phyloP scores from a whole-genome alignment of 345 rosid genomes.

The Gossypium thurberi region DNA sequence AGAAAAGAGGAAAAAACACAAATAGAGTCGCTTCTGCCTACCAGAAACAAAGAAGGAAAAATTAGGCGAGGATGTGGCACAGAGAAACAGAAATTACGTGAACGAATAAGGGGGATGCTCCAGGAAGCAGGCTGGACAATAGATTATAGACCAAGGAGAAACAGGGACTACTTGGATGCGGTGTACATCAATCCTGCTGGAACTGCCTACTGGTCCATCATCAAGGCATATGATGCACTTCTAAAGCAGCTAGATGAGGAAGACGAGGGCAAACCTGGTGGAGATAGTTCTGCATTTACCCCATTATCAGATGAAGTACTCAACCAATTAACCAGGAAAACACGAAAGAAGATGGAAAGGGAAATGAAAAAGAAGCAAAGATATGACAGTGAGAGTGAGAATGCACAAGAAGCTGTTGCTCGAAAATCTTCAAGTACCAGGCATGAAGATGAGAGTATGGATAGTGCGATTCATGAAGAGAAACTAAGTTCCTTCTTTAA shows the following conservation, averaged over 20 bases:
- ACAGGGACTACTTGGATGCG: constrained; percentile 80
- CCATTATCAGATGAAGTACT: constrained; percentile 68
- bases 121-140: constrained; percentile 89
- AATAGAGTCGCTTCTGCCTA: constrained; percentile 28
- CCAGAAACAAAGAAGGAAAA: constrained; percentile 44
- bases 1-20: constrained; percentile 37
- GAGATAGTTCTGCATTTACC: constrained; percentile 41
- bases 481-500: constrained; percentile 58
- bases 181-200: constrained; percentile 85
- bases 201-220: constrained; percentile 91
- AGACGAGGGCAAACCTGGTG: constrained; percentile 30
- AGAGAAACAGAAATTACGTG: constrained; percentile 87
- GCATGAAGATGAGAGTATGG: constrained; percentile 41
- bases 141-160: constrained; percentile 82
- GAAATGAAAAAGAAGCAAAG: constrained; percentile 52
- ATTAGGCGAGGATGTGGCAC: constrained; percentile 83
- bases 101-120: constrained; percentile 74
- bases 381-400: constrained; percentile 33
- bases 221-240: constrained; percentile 90
- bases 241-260: constrained; percentile 54
- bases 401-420: constrained; percentile 26
- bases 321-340: constrained; percentile 57
- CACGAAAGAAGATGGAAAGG: constrained; percentile 58
- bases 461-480: constrained; percentile 54
- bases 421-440: constrained; percentile 24